These are phyloP conservation scores for Leccinum pachyderme DNA, from an alignment of 1,284 basidiomycete genomes.

Conservation along the genomic window DNA sequence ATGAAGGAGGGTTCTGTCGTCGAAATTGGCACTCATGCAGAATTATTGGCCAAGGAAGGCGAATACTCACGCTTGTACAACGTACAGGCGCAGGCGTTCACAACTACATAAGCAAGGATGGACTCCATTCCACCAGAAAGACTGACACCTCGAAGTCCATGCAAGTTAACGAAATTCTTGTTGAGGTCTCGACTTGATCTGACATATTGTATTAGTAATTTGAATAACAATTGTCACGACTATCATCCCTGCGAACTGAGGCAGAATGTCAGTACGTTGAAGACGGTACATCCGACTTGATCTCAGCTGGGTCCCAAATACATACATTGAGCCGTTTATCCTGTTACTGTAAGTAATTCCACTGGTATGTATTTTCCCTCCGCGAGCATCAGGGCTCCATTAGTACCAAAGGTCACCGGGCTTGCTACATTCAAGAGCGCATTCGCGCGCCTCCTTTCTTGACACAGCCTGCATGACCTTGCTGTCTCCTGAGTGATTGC, in stretches of 20 bases:
- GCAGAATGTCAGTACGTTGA: not conserved
- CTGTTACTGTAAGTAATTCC: not conserved
- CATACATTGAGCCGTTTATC: not conserved
- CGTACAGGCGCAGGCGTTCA: conserved; percentile 55
- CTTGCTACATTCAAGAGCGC: no score
- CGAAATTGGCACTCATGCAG: conserved; percentile 53
- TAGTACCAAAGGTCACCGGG: no score
- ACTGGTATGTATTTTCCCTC: not conserved
- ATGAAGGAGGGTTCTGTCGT: conserved; percentile 49
- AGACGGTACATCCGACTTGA: not conserved
- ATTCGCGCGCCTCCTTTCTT: not conserved
- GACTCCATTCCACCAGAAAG: no score
- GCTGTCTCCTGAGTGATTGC: not conserved
- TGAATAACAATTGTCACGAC: no score
- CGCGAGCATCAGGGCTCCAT: no score
- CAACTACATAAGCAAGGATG: not conserved
- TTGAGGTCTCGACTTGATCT: no score
- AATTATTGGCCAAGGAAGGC: conserved; percentile 44
- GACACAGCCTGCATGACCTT: not conserved
- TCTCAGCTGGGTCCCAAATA: no score
- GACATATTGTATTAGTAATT: no score
- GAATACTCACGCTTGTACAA: conserved; percentile 57
- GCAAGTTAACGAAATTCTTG: no score
- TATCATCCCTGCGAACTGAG: no score
- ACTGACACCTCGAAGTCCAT: no score